Evolutionary conservation across 495 filamentous ascomycete species (phyloP).

Genomic region (Penicillium tannophilum): DNA sequence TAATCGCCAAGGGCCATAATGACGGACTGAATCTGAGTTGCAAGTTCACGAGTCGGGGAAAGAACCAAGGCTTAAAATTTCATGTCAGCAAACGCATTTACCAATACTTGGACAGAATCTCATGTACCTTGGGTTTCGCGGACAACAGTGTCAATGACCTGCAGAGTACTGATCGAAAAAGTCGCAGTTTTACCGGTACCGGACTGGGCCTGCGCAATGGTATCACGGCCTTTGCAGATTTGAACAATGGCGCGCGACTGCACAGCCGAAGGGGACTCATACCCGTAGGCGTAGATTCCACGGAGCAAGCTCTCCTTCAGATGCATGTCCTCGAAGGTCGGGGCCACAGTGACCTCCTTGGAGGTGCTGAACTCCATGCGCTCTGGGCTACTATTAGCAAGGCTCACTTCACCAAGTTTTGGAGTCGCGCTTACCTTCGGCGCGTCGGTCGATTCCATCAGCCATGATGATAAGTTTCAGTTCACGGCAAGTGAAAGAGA

Average conservation of each 20-base stretch:
- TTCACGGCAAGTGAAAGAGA: constrained; percentile 8
- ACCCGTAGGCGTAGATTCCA: constrained; percentile 98
- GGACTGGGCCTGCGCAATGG: constrained; percentile 98
- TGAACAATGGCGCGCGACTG: constrained; percentile 98
- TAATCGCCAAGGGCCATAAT: constrained; percentile 97
- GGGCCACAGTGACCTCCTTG: constrained; percentile 91
- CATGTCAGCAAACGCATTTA: neutral
- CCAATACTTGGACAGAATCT: neutral
- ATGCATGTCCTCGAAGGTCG: constrained; percentile 74
- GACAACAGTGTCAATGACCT: constrained; percentile 84
- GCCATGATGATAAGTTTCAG: constrained; percentile 63
- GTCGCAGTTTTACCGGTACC: constrained; percentile 99
- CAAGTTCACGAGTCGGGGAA: constrained; percentile 96
- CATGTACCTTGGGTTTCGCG: constrained; percentile 75
- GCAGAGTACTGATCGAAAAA: constrained; percentile 96
- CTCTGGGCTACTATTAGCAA: constrained; percentile 55
- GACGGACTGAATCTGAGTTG: constrained; percentile 96
- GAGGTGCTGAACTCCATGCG: constrained; percentile 97
- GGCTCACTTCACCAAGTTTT: constrained; percentile 4
- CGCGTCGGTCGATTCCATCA: constrained; percentile 90
- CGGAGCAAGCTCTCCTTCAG: constrained; percentile 95
- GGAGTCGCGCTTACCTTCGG: constrained; percentile 59
- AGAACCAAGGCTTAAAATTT: constrained; percentile 75
- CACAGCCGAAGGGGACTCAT: constrained; percentile 95
- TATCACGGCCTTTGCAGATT: constrained; percentile 97